Conservation (phyloP, 805 yeast species). For the Ogataea paraovalis region DNA sequence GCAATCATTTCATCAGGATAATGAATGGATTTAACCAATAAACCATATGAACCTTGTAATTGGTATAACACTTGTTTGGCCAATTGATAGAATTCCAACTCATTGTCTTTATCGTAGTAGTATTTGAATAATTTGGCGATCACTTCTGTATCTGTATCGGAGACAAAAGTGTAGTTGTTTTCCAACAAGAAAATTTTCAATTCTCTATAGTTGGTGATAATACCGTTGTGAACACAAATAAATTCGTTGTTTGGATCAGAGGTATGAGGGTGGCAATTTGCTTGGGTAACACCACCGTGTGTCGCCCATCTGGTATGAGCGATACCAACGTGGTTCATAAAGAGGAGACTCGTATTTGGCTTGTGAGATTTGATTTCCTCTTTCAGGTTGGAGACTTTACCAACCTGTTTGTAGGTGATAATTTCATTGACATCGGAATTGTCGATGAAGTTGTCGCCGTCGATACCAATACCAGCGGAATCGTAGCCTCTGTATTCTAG, state of each 20-base stretch:
- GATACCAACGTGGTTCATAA: constrained; percentile 87
- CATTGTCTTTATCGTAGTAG: constrained; percentile 74
- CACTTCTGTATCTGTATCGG: constrained; percentile 97
- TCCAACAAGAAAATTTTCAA: constrained; percentile 74
- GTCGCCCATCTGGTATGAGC: constrained; percentile 99
- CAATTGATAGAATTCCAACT: constrained; percentile 83
- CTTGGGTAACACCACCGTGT: constrained; percentile 85
- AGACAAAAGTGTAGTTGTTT: constrained; percentile 80
- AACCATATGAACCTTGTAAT: constrained; percentile 96
- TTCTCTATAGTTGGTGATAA: constrained; percentile 92
- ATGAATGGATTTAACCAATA: constrained; percentile 85
- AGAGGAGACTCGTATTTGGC: constrained; percentile 58
- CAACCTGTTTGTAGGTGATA: constrained; percentile 75
- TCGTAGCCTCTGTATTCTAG: constrained; percentile 98
- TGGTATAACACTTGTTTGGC: constrained; percentile 90
- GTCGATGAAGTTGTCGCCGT: constrained; percentile 60
- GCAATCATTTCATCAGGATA: constrained; percentile 96
- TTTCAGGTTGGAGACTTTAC: constrained; percentile 83
- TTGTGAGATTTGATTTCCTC: constrained; percentile 50
- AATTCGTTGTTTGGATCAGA: constrained; percentile 83
- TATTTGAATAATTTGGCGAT: constrained; percentile 94
- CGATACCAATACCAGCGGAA: constrained; percentile 94
- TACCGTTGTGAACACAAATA: constrained; percentile 95
- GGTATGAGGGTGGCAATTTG: constrained; percentile 94
- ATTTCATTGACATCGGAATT: constrained; percentile 50